These are phyloP conservation scores for Blastobotrys robertii DNA, from an alignment of 805 yeast species.

Conservation along the genomic window DNA sequence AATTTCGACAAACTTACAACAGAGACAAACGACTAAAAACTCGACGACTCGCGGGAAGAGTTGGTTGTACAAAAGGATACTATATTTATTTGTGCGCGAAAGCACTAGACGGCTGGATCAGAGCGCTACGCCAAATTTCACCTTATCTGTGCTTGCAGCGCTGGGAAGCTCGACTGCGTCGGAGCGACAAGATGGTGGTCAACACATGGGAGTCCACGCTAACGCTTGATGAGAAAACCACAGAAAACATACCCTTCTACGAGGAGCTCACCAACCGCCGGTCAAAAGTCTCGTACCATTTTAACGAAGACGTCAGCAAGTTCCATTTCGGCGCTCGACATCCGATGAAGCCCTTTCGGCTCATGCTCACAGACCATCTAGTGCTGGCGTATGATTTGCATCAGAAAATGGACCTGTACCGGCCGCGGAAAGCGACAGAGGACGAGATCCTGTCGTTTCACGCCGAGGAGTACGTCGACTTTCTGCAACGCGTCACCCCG, in stretches of 20 bases:
- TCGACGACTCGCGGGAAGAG: too few species aligned
- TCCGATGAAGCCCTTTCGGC: slow-evolving; percentile 97
- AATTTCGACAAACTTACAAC: too few species aligned
- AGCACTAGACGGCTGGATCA: too few species aligned
- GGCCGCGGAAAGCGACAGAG: slow-evolving; percentile 71
- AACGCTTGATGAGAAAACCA: slow-evolving; percentile 34
- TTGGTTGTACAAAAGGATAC: too few species aligned
- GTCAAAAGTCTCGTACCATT: slow-evolving; percentile 68
- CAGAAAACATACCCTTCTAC: slow-evolving; percentile 36
- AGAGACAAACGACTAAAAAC: too few species aligned
- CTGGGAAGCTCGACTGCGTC: slow-evolving; percentile 1
- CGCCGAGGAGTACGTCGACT: slow-evolving; percentile 75
- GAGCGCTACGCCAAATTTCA: too few species aligned
- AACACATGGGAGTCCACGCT: slow-evolving; percentile 24
- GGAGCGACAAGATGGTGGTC: slow-evolving; percentile 14
- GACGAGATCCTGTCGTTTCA: slow-evolving; percentile 79
- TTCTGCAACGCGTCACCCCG: slow-evolving; percentile 68
- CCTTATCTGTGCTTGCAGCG: too few species aligned
- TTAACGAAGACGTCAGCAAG: slow-evolving; percentile 66
- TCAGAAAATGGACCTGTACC: slow-evolving; percentile 81
- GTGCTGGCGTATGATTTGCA: slow-evolving; percentile 78
- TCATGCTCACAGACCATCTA: slow-evolving; percentile 88
- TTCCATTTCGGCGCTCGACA: slow-evolving; percentile 90
- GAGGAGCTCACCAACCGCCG: slow-evolving; percentile 29
- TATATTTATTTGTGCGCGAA: too few species aligned